A percentile compares a stretch with the other conserved stretches of the same genome.
Evolutionary conservation across 805 yeast genomes (phyloP).

Genomic region (Candida rishiriensis): DNA sequence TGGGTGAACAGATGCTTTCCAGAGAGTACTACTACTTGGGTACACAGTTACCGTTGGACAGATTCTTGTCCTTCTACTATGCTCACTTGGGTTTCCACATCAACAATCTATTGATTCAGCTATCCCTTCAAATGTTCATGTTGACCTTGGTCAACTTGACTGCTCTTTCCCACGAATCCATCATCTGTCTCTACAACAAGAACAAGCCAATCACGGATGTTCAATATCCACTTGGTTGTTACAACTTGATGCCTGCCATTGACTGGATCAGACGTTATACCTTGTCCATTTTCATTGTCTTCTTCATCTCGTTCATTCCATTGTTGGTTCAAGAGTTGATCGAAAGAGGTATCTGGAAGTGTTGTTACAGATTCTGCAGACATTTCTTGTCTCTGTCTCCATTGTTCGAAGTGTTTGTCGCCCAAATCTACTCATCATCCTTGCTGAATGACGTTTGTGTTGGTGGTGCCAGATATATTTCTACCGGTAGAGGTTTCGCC

Average conservation of each 20-base stretch:
- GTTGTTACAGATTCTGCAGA: slow-evolving; percentile 61
- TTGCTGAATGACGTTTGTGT: slow-evolving; percentile 65
- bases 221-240: slow-evolving; percentile 64
- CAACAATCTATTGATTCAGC: slow-evolving; percentile 72
- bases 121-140: slow-evolving; percentile 70
- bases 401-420: slow-evolving; percentile 77
- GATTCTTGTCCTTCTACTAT: slow-evolving; percentile 78
- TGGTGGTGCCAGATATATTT: slow-evolving; percentile 85
- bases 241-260: slow-evolving; percentile 66
- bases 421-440: slow-evolving; percentile 73
- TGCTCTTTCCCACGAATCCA: slow-evolving; percentile 67
- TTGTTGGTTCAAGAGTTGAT: slow-evolving; percentile 74
- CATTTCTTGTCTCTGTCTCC: slow-evolving; percentile 72
- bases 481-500: slow-evolving; percentile 86
- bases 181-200: slow-evolving; percentile 62
- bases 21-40: slow-evolving; percentile 81
- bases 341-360: slow-evolving; percentile 78
- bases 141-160: slow-evolving; percentile 67
- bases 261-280: slow-evolving; percentile 83
- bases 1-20: slow-evolving; percentile 87
- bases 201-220: slow-evolving; percentile 66
- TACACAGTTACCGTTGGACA: slow-evolving; percentile 73
- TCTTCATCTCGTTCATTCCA: slow-evolving; percentile 76
- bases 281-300: slow-evolving; percentile 74
- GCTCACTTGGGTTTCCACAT: slow-evolving; percentile 87